Base-by-base conservation (phyloP, 179 eudicot species). In the Beta macrorhiza region DNA sequence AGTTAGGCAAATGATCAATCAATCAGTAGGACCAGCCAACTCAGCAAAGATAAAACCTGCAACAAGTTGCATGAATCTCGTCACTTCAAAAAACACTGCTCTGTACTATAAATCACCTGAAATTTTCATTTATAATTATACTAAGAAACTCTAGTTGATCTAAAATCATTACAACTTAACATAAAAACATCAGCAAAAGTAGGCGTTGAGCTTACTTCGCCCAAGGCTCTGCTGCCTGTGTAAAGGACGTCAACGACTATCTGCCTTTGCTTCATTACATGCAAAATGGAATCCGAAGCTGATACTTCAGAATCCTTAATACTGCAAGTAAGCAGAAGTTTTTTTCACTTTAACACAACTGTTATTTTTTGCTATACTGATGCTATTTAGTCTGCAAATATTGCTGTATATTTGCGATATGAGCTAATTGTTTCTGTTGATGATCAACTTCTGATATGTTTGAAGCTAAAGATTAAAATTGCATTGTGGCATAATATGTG, bases 11-110 rank as follows among this genome's bases (percentile, higher is more conserved):
- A 67, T 79, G 68, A 70, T 49, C 7, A 56, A 79, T 70, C 81
- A 79, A 70, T 57, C 68, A 70, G 55, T 71, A 55, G 81, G 81
- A 70, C 76, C 81, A 44, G 68, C 76, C 76, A 79, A 70, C 81
- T 79, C 81, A 71, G 42, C 81, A 17, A 32, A 68, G 75, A 78
- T 68, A 77, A 64, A 20, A 77, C 72, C 80, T 77, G 47, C 13
- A 49, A 25, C 80, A 62, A 77, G 72, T 77, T 58, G 80, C 72
- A 49, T 64, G 67, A 37, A 42, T 68, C 20, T 77, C 51, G 80
- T 75, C 78, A 75, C 67, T 75, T 75, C 64, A n/a, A 56, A 61
- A 37, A n/a, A 32, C 61, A 61, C 37, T 32, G 15, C 19, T 42
- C 59, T 59, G 32, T 17, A 75, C 42, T 37, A 37, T 37, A 16